Conservation (phyloP, 352 stramenopile genomes). For the Pythium chondricola region DNA sequence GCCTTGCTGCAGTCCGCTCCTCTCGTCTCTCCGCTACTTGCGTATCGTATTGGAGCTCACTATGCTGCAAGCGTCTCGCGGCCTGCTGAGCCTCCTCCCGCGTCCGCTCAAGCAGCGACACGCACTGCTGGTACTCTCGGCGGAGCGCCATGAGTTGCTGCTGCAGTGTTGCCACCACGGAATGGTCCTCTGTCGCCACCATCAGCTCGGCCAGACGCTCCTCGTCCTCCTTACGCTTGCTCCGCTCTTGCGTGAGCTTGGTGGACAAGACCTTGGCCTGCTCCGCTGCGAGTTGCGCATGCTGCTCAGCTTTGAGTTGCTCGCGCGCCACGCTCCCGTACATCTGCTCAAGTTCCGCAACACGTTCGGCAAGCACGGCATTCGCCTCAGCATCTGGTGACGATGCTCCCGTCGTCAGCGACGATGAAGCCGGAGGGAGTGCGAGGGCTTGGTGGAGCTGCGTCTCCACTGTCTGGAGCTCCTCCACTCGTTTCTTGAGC, state of each 20-base stretch:
- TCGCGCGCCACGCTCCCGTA: constrained; percentile 62
- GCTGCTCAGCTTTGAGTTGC: constrained; percentile 57
- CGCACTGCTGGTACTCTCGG: constrained; percentile 75
- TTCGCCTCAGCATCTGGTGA: constrained; percentile 40
- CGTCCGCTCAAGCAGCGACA: constrained; percentile 53
- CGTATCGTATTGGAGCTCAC: constrained; percentile 51
- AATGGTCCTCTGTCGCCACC: constrained; percentile 81
- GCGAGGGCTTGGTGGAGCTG: background rate
- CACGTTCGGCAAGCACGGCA: constrained; percentile 47
- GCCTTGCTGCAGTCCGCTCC: constrained; percentile 27
- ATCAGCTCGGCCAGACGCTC: constrained; percentile 68
- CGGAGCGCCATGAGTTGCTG: constrained; percentile 88
- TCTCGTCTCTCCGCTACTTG: constrained; percentile 29
- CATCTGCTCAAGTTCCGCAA: constrained; percentile 68
- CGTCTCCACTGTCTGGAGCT: background rate
- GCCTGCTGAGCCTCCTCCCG: constrained; percentile 45
- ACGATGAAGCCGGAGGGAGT: background rate
- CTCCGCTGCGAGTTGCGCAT: constrained; percentile 49
- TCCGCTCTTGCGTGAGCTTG: constrained; percentile 30
- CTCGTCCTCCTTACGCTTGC: constrained; percentile 48
- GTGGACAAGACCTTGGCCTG: constrained; percentile 55
- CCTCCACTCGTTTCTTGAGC: constrained; percentile 1
- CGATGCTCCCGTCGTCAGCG: background rate
- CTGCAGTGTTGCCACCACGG: constrained; percentile 87
- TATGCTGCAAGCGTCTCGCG: constrained; percentile 43